phyloP scores from a whole-genome alignment of 2,329 filamentous ascomycete genomes.

The Fusarium foetens region DNA sequence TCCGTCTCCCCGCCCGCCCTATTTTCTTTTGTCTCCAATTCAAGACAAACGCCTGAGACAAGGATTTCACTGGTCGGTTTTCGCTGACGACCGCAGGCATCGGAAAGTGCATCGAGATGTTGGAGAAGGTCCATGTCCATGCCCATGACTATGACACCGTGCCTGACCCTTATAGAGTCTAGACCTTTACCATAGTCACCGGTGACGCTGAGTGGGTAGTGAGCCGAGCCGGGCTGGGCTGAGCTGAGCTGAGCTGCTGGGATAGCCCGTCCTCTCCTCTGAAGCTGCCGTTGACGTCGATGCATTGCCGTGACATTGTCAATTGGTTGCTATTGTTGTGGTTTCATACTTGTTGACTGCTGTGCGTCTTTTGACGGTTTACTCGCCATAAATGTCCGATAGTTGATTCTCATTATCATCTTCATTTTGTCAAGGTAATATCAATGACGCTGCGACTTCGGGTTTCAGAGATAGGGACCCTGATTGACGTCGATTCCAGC shows the following conservation, averaged over 20 bases:
- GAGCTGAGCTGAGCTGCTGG: background rate
- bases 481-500: conserved; percentile 20
- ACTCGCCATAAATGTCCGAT: too few species aligned
- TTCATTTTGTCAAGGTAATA: background rate
- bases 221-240: background rate
- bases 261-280: background rate
- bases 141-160: background rate
- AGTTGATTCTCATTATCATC: background rate
- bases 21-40: conserved; percentile 6
- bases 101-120: conserved; percentile 14
- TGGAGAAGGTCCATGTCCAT: background rate
- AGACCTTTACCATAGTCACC: conserved; percentile 10
- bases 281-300: background rate
- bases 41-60: background rate
- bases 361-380: background rate
- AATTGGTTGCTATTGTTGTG: background rate
- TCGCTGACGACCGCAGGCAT: background rate
- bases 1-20: conserved; percentile 1
- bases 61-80: background rate
- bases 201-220: conserved; percentile 14
- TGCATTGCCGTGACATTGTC: background rate
- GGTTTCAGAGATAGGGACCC: conserved; percentile 22
- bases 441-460: conserved; percentile 25
- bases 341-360: background rate
- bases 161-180: conserved; percentile 6